Evolutionary conservation across 192 early-diverging fungal genomes (phyloP).

Genomic region (Linnemannia schmuckeri): DNA sequence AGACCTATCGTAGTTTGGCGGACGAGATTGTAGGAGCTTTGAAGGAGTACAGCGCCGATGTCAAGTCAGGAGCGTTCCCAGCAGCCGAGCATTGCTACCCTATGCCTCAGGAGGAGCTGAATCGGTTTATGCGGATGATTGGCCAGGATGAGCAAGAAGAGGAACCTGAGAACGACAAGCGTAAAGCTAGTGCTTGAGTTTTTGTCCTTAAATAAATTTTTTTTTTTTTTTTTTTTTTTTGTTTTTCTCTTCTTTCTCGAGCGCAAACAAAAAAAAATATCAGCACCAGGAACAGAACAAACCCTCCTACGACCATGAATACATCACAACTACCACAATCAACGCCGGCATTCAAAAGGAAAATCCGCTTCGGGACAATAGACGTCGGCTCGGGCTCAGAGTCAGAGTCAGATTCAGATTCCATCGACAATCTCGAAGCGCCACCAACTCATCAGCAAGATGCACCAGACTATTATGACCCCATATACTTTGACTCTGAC

Average conservation of each 20-base stretch:
- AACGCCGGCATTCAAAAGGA: neutral
- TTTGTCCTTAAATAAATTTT: neutral
- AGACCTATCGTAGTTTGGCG: conserved; percentile 84
- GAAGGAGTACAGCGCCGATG: conserved; percentile 80
- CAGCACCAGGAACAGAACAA: neutral
- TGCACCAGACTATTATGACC: conserved; percentile 61
- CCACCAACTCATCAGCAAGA: conserved; percentile 15
- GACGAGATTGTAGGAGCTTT: conserved; percentile 79
- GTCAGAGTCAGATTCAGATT: conserved; percentile 21
- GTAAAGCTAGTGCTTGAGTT: neutral
- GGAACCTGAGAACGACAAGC: neutral
- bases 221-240: neutral
- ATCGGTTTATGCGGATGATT: conserved; percentile 57
- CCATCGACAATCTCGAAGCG: conserved; percentile 4
- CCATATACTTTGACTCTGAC: conserved; percentile 68
- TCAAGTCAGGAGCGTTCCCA: conserved; percentile 85
- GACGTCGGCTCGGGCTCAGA: neutral
- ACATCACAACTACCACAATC: neutral
- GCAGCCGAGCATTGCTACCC: conserved; percentile 83
- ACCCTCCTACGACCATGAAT: neutral
- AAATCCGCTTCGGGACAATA: conserved; percentile 16
- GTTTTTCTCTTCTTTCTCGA: neutral
- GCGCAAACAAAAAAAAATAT: neutral
- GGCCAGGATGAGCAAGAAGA: conserved; percentile 13
- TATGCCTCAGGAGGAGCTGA: conserved; percentile 71